phyloP scores from a whole-genome alignment of 106 monocot species.

The Dioscorea alata region DNA sequence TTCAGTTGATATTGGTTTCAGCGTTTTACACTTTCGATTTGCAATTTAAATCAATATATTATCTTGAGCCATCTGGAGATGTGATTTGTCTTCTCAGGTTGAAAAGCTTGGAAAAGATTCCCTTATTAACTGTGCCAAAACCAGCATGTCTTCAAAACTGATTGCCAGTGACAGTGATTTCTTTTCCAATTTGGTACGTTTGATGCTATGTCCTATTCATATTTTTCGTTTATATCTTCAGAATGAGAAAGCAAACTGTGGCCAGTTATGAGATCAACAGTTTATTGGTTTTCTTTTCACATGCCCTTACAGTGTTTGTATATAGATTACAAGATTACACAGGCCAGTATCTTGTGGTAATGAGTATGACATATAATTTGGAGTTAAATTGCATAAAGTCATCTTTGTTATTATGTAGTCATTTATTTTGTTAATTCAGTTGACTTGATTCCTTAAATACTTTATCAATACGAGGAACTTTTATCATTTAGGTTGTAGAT shows the following conservation, averaged over 20 bases:
- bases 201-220: too few relatives aligned
- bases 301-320: too few relatives aligned
- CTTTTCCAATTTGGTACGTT: constrained; percentile 85
- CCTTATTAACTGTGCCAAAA: constrained; percentile 92
- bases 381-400: too few relatives aligned
- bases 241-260: too few relatives aligned
- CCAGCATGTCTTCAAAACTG: constrained; percentile 99
- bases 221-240: too few relatives aligned
- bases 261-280: too few relatives aligned
- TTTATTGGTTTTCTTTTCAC: too few relatives aligned
- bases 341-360: too few relatives aligned
- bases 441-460: neutral
- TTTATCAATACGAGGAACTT: neutral
- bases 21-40: neutral
- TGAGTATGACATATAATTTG: too few relatives aligned
- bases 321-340: too few relatives aligned
- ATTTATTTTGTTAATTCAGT: too few relatives aligned
- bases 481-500: constrained; percentile 70
- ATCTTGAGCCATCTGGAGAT: neutral
- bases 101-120: constrained; percentile 97
- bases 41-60: neutral
- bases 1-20: neutral
- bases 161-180: constrained; percentile 83
- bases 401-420: too few relatives aligned
- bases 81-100: constrained; percentile 46